A percentile compares a stretch with the other conserved stretches of the same genome.
Conservation (phyloP, 441 rosid genomes). For the Omphalea diandra region DNA sequence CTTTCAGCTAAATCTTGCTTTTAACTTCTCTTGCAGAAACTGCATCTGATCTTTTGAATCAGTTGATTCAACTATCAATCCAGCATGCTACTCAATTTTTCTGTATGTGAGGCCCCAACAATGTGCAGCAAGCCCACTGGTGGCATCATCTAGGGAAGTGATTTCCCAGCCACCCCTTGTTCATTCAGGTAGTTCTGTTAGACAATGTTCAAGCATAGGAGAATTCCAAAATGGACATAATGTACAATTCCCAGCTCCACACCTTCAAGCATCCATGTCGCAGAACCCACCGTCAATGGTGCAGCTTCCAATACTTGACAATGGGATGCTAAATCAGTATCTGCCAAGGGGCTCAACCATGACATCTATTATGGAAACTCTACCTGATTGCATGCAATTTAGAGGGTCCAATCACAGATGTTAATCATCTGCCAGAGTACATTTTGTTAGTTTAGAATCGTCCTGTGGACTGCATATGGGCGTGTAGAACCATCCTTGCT, state of each 20-base stretch:
- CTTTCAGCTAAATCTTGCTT: not conserved
- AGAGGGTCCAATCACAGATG: no score
- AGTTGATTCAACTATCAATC: slow-evolving; percentile 1
- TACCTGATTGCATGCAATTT: no score
- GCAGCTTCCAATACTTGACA: not conserved
- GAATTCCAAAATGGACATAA: not conserved
- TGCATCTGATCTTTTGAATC: not conserved
- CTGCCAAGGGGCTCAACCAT: no score
- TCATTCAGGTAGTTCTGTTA: not conserved
- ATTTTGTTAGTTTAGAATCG: no score
- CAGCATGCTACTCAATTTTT: slow-evolving; percentile 5
- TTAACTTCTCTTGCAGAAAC: slow-evolving; percentile 8
- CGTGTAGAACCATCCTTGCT: no score
- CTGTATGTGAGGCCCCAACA: not conserved
- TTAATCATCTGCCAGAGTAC: no score
- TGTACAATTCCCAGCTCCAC: slow-evolving; percentile 16
- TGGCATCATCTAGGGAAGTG: not conserved
- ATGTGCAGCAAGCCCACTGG: not conserved
- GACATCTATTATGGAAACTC: no score
- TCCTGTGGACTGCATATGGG: no score
- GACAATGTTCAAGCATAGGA: not conserved
- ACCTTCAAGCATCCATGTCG: slow-evolving; percentile 5
- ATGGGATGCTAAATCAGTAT: not conserved
- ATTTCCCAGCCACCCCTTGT: slow-evolving; percentile 4
- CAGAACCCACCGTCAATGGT: not conserved